Base-by-base conservation (phyloP, 768 basidiomycete species). In the Tephrocybe rancida region DNA sequence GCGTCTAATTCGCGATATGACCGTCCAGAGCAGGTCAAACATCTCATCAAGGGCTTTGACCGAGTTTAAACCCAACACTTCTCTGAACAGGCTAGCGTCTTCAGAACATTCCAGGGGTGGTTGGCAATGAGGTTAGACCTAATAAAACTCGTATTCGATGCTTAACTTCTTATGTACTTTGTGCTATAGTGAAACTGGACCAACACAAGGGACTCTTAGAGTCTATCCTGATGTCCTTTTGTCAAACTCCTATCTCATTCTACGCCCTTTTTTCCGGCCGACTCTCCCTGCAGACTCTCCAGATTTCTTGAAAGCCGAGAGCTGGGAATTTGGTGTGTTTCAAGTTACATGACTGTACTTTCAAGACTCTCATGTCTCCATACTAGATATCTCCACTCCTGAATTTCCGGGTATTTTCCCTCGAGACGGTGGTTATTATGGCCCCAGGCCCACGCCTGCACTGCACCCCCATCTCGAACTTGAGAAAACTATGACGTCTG, bases 61-160 rank as follows among this genome's bases (percentile, higher is more conserved):
- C 46, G 24, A 48, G n/a, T n/a, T 32, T 7, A 32, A 32, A 13
- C 30, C 13, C 30, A 32, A 32, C 6, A 32, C 13, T 13, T 32
- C 30, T n/a, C n/a, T n/a, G n/a, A n/a, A n/a, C n/a, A n/a, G n/a
- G n/a, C n/a, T 21, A 81, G 67, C 51, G 73, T 82, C 6, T 82
- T 84, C 63, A 72, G 81, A 47, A 83, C 85, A 2, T 91, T 86
- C 73, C 89, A 90, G 61, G 88, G 88, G n/a, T 91, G 88, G 89
- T 66, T 88, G 13, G 77, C 87, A 1, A 73, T 87, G 74, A 85
- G 83, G 84, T 87, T 41, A 24, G 21, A 32, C 4, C 9, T 9
- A 19, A 35, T 18, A 8, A 18, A 24, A 42, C 37, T 11, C 37
- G n/a, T 32, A 25, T 19, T 13, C 8, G 19, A 41, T 24, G 2